Conservation (phyloP, 2,329 filamentous ascomycete genomes). For the Thermochaetoides dissita region DNA sequence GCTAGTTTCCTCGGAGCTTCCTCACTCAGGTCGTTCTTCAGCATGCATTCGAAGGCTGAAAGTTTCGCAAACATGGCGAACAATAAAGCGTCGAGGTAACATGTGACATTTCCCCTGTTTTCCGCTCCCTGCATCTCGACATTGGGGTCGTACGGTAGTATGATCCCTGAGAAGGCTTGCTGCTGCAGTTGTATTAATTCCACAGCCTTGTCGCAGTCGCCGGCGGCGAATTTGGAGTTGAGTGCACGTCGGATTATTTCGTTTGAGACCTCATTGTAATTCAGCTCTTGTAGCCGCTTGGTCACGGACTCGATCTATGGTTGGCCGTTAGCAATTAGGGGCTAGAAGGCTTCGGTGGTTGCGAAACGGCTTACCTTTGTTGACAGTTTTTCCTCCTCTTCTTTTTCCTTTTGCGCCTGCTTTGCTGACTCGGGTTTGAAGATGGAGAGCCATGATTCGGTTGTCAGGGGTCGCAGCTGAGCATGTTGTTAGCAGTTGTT, state of each 20-base stretch:
- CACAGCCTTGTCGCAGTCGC: constrained; percentile 60
- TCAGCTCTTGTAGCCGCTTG: constrained; percentile 27
- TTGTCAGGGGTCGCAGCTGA: constrained; percentile 37
- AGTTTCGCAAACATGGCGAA: constrained; percentile 93
- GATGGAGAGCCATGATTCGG: constrained; percentile 47
- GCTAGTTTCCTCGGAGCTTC: constrained; percentile 58
- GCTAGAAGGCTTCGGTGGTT: too few relatives aligned
- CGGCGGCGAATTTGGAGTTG: constrained; percentile 50
- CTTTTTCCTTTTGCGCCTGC: constrained; percentile 24
- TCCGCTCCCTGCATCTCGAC: constrained; percentile 68
- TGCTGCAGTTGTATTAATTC: constrained; percentile 66
- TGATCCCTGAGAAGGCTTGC: constrained; percentile 65
- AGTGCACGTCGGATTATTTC: constrained; percentile 45
- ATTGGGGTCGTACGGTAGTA: constrained; percentile 59
- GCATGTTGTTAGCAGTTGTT: constrained; percentile 9
- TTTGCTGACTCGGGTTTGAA: constrained; percentile 49
- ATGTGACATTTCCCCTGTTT: constrained; percentile 79
- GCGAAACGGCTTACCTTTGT: too few relatives aligned
- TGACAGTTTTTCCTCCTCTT: constrained; percentile 13
- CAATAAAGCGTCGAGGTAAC: constrained; percentile 78
- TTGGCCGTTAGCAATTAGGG: background rate
- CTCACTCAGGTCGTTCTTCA: constrained; percentile 66
- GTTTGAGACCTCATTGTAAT: constrained; percentile 32
- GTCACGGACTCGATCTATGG: constrained; percentile 29
- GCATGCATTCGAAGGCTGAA: constrained; percentile 82